Conservation (phyloP, 108 stramenopile species). For the Skeletonema costatum region DNA sequence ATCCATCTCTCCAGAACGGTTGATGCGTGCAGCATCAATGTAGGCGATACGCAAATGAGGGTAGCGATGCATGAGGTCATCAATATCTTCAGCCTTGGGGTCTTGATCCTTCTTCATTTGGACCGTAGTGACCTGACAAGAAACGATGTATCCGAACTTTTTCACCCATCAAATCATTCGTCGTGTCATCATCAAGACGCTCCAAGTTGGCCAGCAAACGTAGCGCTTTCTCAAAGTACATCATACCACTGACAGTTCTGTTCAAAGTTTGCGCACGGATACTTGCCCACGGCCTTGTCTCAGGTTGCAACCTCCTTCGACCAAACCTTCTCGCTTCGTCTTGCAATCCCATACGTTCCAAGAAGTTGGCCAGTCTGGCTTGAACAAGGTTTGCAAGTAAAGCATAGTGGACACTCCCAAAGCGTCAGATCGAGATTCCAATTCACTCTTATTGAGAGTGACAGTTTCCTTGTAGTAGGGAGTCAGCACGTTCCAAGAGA, state of each 20-base stretch:
- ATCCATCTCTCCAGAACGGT: slow-evolving; percentile 78
- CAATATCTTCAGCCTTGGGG: slow-evolving; percentile 96
- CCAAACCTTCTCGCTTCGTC: slow-evolving; percentile 94
- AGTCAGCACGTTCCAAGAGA: slow-evolving; percentile 96
- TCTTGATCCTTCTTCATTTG: slow-evolving; percentile 95
- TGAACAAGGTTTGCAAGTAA: slow-evolving; percentile 95
- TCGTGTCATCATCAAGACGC: slow-evolving; percentile 84
- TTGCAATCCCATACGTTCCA: slow-evolving; percentile 85
- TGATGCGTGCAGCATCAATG: slow-evolving; percentile 92
- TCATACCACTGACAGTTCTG: slow-evolving; percentile 97
- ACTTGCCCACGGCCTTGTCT: slow-evolving; percentile 96
- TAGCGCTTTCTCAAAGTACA: slow-evolving; percentile 97
- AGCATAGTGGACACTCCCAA: slow-evolving; percentile 94
- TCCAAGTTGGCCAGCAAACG: slow-evolving; percentile 94
- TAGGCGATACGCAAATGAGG: slow-evolving; percentile 96
- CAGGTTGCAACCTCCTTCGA: slow-evolving; percentile 83
- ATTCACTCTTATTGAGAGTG: slow-evolving; percentile 89
- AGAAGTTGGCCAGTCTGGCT: slow-evolving; percentile 93
- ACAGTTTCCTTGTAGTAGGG: slow-evolving; percentile 98
- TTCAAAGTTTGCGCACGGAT: slow-evolving; percentile 95
- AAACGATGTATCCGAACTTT: slow-evolving; percentile 98
- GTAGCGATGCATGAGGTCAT: slow-evolving; percentile 91
- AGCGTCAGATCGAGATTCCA: slow-evolving; percentile 89
- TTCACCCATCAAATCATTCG: slow-evolving; percentile 90
- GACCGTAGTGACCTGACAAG: slow-evolving; percentile 97